Conservation (phyloP, 1,139 yeast species). For the Kodamaea anthophila region DNA sequence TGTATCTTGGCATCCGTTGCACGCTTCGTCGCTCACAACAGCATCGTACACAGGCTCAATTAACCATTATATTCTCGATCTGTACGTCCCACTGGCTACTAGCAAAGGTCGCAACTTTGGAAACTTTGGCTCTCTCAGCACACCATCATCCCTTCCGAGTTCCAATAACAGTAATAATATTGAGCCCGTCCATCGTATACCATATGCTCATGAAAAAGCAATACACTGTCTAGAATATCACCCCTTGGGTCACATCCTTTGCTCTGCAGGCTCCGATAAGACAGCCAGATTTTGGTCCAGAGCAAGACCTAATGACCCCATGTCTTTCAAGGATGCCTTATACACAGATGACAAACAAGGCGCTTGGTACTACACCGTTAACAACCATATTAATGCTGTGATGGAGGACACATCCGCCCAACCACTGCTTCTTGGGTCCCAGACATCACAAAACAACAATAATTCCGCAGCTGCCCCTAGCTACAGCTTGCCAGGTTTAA, state of each 20-base stretch:
- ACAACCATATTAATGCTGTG: constrained; percentile 58
- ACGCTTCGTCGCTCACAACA: constrained; percentile 70
- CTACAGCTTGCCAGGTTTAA: constrained; percentile 22
- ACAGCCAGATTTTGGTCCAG: constrained; percentile 95
- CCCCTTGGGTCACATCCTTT: constrained; percentile 86
- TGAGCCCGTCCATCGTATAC: constrained; percentile 61
- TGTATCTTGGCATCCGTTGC: constrained; percentile 89
- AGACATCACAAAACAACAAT: too few relatives aligned
- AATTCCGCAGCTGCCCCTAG: constrained; percentile 3
- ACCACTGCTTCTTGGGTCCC: constrained; percentile 4
- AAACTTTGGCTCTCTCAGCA: constrained; percentile 10
- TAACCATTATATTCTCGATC: constrained; percentile 66
- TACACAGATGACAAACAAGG: constrained; percentile 67
- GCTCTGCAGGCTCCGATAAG: constrained; percentile 91
- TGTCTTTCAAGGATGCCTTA: constrained; percentile 75
- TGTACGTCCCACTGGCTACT: constrained; percentile 32
- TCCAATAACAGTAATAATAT: constrained; percentile 15
- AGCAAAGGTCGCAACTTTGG: constrained; percentile 12
- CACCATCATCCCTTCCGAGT: constrained; percentile 8
- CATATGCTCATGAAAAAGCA: constrained; percentile 92
- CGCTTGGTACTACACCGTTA: constrained; percentile 68
- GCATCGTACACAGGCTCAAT: constrained; percentile 90
- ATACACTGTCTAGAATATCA: constrained; percentile 87
- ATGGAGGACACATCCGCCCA: constrained; percentile 26
- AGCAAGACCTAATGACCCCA: constrained; percentile 84